Evolutionary conservation across 176 grass and related monocot species (phyloP).

Genomic region (Dactylis glomerata): DNA sequence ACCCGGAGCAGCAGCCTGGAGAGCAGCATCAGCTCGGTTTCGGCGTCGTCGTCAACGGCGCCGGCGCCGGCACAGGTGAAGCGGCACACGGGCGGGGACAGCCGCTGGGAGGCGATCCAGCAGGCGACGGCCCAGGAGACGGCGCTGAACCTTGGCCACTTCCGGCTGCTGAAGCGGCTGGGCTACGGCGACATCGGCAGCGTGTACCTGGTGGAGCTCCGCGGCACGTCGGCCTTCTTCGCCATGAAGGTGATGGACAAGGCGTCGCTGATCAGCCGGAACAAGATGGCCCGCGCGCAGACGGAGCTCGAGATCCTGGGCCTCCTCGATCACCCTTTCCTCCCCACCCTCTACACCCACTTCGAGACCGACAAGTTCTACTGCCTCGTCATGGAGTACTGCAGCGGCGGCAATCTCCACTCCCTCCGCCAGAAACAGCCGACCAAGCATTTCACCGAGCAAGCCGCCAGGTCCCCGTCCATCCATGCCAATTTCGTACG

Average conservation of each 20-base stretch:
- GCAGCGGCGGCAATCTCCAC: slow-evolving; percentile 47
- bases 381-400: slow-evolving; percentile 31
- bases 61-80: slow-evolving; percentile 28
- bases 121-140: slow-evolving; percentile 22
- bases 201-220: slow-evolving; percentile 92
- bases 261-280: slow-evolving; percentile 46
- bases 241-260: slow-evolving; percentile 71
- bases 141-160: slow-evolving; percentile 58
- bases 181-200: slow-evolving; percentile 98
- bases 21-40: slow-evolving; percentile 18
- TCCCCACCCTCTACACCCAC: slow-evolving; percentile 13
- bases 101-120: slow-evolving; percentile 54
- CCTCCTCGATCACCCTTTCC: slow-evolving; percentile 19
- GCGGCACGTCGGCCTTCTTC: slow-evolving; percentile 42
- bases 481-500: background rate
- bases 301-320: slow-evolving; percentile 50
- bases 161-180: slow-evolving; percentile 81
- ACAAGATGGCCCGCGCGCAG: slow-evolving; percentile 52
- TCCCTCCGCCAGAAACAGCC: slow-evolving; percentile 48
- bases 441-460: slow-evolving; percentile 44
- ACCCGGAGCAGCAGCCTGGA: slow-evolving; percentile 45
- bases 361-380: slow-evolving; percentile 24
- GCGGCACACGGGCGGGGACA: slow-evolving; percentile 58
- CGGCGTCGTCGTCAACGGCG: background rate
- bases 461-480: slow-evolving; percentile 24